phyloP scores from a whole-genome alignment of 2,329 filamentous ascomycete genomes.

The Aureobasidium sp. region DNA sequence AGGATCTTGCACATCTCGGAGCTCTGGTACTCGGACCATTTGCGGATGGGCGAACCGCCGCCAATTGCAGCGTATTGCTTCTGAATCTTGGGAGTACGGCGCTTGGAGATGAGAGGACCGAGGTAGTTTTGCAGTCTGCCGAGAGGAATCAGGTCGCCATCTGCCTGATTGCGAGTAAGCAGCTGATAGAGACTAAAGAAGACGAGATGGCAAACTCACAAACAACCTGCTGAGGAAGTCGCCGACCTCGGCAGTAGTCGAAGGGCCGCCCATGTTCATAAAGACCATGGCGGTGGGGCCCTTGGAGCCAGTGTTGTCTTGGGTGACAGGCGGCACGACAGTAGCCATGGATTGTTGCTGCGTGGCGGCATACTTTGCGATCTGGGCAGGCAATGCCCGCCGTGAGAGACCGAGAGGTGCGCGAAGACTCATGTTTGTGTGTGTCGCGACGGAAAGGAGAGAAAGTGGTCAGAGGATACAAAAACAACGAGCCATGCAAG shows the following conservation, averaged over 20 bases:
- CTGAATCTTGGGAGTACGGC: slow-evolving; percentile 91
- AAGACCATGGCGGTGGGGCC: slow-evolving; percentile 98
- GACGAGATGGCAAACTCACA: slow-evolving; percentile 45
- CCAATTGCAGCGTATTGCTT: slow-evolving; percentile 94
- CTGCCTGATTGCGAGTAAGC: slow-evolving; percentile 51
- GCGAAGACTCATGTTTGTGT: slow-evolving; percentile 14
- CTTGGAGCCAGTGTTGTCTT: slow-evolving; percentile 60
- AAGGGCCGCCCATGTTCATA: slow-evolving; percentile 96
- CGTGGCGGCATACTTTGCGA: slow-evolving; percentile 9
- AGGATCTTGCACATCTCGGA: slow-evolving; percentile 96
- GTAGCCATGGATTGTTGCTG: slow-evolving; percentile 41
- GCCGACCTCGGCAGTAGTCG: slow-evolving; percentile 78
- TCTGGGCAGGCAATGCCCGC: slow-evolving; percentile 13
- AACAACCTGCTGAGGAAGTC: slow-evolving; percentile 87
- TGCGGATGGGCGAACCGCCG: slow-evolving; percentile 93
- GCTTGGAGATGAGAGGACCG: slow-evolving; percentile 74
- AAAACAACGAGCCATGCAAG: not conserved
- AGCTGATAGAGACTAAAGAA: slow-evolving; percentile 10
- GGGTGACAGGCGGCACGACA: slow-evolving; percentile 67
- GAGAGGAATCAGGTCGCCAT: slow-evolving; percentile 91
- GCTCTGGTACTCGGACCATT: slow-evolving; percentile 94
- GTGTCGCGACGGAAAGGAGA: not conserved
- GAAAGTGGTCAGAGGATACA: not conserved
- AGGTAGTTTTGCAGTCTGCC: slow-evolving; percentile 85
- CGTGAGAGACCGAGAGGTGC: slow-evolving; percentile 15